A percentile compares a stretch with the other conserved stretches of the same genome.
These are phyloP conservation scores for Lasiodiplodia sp. DNA, from an alignment of 2,329 filamentous ascomycete genomes.

Conservation along the genomic window DNA sequence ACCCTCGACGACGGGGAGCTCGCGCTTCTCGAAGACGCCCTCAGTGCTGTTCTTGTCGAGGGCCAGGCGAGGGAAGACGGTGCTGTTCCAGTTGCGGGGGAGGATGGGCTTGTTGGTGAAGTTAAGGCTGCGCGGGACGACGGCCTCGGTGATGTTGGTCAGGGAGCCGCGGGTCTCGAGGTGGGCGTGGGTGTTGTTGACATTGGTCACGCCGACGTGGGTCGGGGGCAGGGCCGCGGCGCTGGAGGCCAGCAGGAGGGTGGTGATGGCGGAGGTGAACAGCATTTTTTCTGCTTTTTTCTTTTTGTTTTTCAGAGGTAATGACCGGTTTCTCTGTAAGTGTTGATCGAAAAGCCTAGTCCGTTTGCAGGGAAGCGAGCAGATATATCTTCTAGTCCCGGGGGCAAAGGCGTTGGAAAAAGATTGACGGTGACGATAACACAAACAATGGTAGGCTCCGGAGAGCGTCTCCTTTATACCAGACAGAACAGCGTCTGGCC, in stretches of 20 bases:
- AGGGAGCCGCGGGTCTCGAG: constrained; percentile 6
- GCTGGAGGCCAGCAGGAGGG: constrained; percentile 11
- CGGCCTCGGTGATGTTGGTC: constrained; percentile 18
- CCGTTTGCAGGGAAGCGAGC: not conserved
- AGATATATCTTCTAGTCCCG: not conserved
- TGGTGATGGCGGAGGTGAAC: constrained; percentile 14
- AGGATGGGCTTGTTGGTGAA: not conserved
- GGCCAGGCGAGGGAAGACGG: constrained; percentile 12
- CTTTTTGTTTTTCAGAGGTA: not conserved
- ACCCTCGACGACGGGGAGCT: constrained; percentile 7
- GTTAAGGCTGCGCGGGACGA: constrained; percentile 6
- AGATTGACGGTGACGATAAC: constrained; percentile 20
- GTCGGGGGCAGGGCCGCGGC: constrained; percentile 18
- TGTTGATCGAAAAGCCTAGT: not conserved
- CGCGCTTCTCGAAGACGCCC: constrained; percentile 27
- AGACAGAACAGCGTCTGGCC: not conserved
- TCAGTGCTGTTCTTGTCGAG: constrained; percentile 21
- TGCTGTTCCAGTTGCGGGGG: not conserved
- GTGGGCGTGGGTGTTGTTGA: constrained; percentile 3
- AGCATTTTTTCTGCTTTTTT: constrained; percentile 8
- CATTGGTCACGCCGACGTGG: constrained; percentile 10
- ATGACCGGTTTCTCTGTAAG: not conserved
- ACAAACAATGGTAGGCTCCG: not conserved
- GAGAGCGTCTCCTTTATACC: constrained; percentile 19
- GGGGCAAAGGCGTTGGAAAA: constrained; percentile 2